Percentiles rank a stretch among this genome's conserved stretches.
Evolutionary conservation across 1,139 yeast species (phyloP).

Genomic region (Casaregolazyma lundiana): DNA sequence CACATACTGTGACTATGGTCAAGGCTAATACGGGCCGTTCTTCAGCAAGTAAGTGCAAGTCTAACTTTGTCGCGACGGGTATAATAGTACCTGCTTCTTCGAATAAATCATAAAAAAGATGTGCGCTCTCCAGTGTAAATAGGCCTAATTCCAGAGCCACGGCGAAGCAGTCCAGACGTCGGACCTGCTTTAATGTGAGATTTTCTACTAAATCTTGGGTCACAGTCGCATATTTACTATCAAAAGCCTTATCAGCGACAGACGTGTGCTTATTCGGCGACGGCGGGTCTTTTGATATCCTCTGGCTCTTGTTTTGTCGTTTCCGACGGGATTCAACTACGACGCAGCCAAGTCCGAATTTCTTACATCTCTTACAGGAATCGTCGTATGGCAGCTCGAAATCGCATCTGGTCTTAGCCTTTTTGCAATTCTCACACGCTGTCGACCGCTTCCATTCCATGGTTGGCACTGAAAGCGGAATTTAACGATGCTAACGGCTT

Average conservation of each 20-base stretch:
- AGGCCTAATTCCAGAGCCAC: conserved; percentile 10
- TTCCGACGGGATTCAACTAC: conserved; percentile 1
- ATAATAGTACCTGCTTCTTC: background rate
- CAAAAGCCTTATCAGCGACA: too few relatives aligned
- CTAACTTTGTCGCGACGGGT: background rate
- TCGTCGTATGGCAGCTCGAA: conserved; percentile 44
- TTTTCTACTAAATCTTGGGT: background rate
- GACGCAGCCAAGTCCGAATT: conserved; percentile 41
- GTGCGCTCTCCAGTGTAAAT: conserved; percentile 8
- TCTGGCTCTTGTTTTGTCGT: background rate
- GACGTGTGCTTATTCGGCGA: background rate
- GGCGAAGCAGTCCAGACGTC: conserved; percentile 5
- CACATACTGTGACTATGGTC: conserved; percentile 46
- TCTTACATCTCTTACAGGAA: conserved; percentile 46
- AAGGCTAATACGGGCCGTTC: conserved; percentile 44
- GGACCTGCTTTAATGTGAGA: conserved; percentile 2
- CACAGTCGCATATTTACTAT: too few relatives aligned
- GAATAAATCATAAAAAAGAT: conserved; percentile 7
- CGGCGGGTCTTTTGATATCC: background rate
- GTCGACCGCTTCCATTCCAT: conserved; percentile 22
- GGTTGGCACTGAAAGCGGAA: too few relatives aligned
- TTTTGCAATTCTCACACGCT: conserved; percentile 56
- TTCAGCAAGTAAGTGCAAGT: conserved; percentile 39
- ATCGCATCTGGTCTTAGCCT: conserved; percentile 52
- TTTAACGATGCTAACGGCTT: too few relatives aligned